Conservation (phyloP, 371 early-diverging fungal species). For the Gilbertella persicaria region DNA sequence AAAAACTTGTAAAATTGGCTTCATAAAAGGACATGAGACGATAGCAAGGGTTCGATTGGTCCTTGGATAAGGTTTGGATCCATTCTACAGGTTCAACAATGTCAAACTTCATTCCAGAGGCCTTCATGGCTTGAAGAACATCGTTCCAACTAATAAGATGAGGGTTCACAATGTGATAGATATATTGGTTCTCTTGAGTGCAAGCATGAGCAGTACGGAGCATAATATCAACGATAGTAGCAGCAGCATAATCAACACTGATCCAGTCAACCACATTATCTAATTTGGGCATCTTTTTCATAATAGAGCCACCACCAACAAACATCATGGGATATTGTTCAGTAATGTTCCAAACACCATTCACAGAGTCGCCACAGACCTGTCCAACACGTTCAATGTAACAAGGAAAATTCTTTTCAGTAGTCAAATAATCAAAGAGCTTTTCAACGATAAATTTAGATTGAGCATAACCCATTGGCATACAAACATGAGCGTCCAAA, state of each 20-base stretch:
- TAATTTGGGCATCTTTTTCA: constrained; percentile 31
- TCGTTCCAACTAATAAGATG: constrained; percentile 21
- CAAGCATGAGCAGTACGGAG: constrained; percentile 12
- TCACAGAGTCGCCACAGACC: constrained; percentile 40
- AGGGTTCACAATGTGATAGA: constrained; percentile 45
- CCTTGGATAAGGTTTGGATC: constrained; percentile 24
- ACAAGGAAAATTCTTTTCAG: constrained; percentile 35
- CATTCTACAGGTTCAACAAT: constrained; percentile 25
- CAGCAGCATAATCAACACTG: constrained; percentile 34
- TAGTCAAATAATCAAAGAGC: constrained; percentile 23
- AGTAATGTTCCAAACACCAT: constrained; percentile 44
- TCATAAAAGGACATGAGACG: constrained; percentile 34
- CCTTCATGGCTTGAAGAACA: constrained; percentile 25
- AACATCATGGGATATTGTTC: constrained; percentile 47
- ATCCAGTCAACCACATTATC: constrained; percentile 37
- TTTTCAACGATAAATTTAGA: constrained; percentile 41
- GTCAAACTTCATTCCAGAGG: constrained; percentile 35
- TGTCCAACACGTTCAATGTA: constrained; percentile 49
- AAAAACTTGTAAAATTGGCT: constrained; percentile 5
- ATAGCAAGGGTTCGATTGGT: constrained; percentile 34
- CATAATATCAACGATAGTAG: constrained; percentile 36
- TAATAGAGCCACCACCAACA: constrained; percentile 28
- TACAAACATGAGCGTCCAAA: constrained; percentile 23
- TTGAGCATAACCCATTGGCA: constrained; percentile 44
- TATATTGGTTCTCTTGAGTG: not conserved